Conservation (phyloP, 2,329 filamentous ascomycete genomes). For the Cercospora sp. region DNA sequence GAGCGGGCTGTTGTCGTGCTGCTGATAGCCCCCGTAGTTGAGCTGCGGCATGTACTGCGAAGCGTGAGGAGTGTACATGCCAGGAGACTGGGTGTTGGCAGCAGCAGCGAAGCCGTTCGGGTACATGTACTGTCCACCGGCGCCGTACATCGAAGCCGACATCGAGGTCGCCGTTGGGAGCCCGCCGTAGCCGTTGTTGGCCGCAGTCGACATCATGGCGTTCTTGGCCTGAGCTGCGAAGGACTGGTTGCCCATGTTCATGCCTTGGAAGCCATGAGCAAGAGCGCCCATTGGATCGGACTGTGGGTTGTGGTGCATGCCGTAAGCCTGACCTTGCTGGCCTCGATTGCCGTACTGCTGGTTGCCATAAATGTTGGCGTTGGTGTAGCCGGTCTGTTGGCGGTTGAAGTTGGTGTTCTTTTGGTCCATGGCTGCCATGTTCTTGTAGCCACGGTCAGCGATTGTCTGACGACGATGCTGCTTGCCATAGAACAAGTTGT, state of each 20-base stretch:
- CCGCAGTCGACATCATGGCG: slow-evolving; percentile 36
- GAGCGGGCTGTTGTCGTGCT: slow-evolving; percentile 49
- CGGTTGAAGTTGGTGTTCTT: slow-evolving; percentile 38
- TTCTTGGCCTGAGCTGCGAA: slow-evolving; percentile 41
- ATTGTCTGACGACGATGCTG: slow-evolving; percentile 22
- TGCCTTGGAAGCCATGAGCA: slow-evolving; percentile 44
- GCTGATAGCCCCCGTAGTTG: slow-evolving; percentile 48
- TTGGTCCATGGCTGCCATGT: slow-evolving; percentile 39
- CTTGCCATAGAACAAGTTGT: slow-evolving; percentile 25
- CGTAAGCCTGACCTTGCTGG: slow-evolving; percentile 37
- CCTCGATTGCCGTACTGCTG: slow-evolving; percentile 36
- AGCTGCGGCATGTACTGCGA: slow-evolving; percentile 47
- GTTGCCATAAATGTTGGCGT: slow-evolving; percentile 34
- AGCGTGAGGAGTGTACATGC: slow-evolving; percentile 48
- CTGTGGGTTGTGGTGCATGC: slow-evolving; percentile 36
- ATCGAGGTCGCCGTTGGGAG: slow-evolving; percentile 33
- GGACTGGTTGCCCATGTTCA: slow-evolving; percentile 40
- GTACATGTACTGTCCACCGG: slow-evolving; percentile 37
- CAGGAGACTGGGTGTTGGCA: slow-evolving; percentile 38
- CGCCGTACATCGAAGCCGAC: slow-evolving; percentile 38
- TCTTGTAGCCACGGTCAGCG: slow-evolving; percentile 29
- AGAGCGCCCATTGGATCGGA: slow-evolving; percentile 39
- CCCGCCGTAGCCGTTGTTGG: slow-evolving; percentile 33
- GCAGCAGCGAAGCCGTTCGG: slow-evolving; percentile 33
- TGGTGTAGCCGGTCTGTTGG: slow-evolving; percentile 34